A percentile compares a stretch with the other conserved stretches of the same genome.
phyloP scores from a whole-genome alignment of 2,329 filamentous ascomycete genomes.

The Aspergillus floridensis region DNA sequence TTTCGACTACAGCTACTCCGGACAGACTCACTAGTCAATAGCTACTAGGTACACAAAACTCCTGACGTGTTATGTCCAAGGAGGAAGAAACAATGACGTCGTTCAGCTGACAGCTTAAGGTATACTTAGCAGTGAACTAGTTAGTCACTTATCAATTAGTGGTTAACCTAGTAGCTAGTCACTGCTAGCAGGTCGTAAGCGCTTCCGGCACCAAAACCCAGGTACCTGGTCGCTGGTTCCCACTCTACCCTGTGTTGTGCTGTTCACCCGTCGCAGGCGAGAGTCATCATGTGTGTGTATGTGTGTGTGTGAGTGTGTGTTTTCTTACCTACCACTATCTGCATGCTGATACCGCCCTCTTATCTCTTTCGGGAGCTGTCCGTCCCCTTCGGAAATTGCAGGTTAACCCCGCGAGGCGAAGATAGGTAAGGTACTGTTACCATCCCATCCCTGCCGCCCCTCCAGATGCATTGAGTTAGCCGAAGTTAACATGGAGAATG shows the following conservation, averaged over 20 bases:
- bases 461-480: not conserved
- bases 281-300: slow-evolving; percentile 16
- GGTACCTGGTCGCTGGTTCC: slow-evolving; percentile 21
- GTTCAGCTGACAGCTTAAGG: not conserved
- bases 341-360: not conserved
- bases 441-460: not conserved
- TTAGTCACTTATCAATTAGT: too few species aligned
- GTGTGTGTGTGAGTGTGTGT: not conserved
- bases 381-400: not conserved
- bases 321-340: not conserved
- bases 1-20: not conserved
- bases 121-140: not conserved
- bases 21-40: too few species aligned
- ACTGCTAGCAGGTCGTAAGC: not conserved
- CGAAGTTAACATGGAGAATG: not conserved
- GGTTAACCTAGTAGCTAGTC: not conserved
- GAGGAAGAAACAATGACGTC: not conserved
- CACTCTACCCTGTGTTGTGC: not conserved
- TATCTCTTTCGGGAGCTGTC: not conserved
- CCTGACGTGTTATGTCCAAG: not conserved
- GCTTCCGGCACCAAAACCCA: slow-evolving; percentile 12
- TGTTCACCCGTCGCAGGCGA: slow-evolving; percentile 1
- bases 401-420: too few species aligned
- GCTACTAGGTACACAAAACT: not conserved
- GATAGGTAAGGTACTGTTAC: too few species aligned